Percentiles rank a stretch among this genome's conserved stretches.
These are phyloP conservation scores for Lentinula guzmanii DNA, from an alignment of 768 basidiomycete species.

Conservation along the genomic window DNA sequence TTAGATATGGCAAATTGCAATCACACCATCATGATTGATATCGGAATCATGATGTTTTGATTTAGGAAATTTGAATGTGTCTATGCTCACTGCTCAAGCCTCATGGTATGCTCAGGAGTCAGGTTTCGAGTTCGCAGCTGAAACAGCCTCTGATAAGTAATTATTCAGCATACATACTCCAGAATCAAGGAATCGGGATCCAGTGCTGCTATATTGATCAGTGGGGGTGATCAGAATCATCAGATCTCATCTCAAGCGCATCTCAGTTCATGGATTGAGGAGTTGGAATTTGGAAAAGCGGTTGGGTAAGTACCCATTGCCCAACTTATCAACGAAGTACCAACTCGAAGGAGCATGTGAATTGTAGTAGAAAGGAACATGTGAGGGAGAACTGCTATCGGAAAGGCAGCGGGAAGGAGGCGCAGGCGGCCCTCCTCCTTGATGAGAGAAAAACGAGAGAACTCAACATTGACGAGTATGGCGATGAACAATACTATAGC, in stretches of 20 bases:
- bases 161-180: slow-evolving; percentile 15
- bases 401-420: slow-evolving; percentile 20
- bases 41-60: too few relatives aligned
- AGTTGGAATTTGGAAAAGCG: background rate
- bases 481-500: too few relatives aligned
- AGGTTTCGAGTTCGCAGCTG: too few relatives aligned
- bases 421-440: slow-evolving; percentile 5
- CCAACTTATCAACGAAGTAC: background rate
- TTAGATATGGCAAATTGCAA: too few relatives aligned
- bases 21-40: too few relatives aligned
- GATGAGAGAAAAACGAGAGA: too few relatives aligned
- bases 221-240: background rate
- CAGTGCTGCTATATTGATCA: background rate
- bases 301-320: background rate
- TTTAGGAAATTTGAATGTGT: too few relatives aligned
- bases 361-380: slow-evolving; percentile 14
- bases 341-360: slow-evolving; percentile 7
- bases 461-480: too few relatives aligned
- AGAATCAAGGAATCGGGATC: background rate
- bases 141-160: too few relatives aligned
- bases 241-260: background rate
- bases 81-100: too few relatives aligned
- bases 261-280: background rate
- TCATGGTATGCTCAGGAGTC: too few relatives aligned
- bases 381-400: slow-evolving; percentile 14